A percentile compares a stretch with the other conserved stretches of the same genome.
Evolutionary conservation across 768 basidiomycete species (phyloP).

Genomic region (Trametes maxima): DNA sequence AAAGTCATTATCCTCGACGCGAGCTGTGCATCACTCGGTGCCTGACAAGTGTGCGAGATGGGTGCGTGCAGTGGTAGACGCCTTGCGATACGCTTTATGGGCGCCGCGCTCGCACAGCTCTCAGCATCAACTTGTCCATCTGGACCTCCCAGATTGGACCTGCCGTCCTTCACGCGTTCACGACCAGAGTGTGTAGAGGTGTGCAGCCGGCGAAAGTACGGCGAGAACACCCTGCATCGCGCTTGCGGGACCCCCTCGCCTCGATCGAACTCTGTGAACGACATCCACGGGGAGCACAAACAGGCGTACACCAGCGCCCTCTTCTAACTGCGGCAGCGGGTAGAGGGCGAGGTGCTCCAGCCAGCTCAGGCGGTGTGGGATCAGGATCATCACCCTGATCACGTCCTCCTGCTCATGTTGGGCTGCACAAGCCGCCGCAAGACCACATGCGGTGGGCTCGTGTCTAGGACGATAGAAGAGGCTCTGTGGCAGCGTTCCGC

Average conservation of each 20-base stretch:
- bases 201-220: too few relatives aligned
- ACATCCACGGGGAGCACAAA: not conserved
- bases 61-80: too few relatives aligned
- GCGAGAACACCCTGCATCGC: not conserved
- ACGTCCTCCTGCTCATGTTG: not conserved
- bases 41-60: too few relatives aligned
- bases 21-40: too few relatives aligned
- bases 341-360: not conserved
- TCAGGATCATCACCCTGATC: not conserved
- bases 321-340: not conserved
- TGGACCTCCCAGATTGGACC: too few relatives aligned
- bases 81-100: too few relatives aligned
- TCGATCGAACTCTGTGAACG: not conserved
- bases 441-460: not conserved
- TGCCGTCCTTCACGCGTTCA: too few relatives aligned
- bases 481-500: not conserved
- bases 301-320: not conserved
- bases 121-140: too few relatives aligned
- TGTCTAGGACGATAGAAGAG: not conserved
- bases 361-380: not conserved
- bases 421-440: not conserved
- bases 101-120: too few relatives aligned
- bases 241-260: not conserved
- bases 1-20: not conserved
- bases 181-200: too few relatives aligned